phyloP scores from a whole-genome alignment of 163 green algal genomes.

The Scenedesmus sp. region DNA sequence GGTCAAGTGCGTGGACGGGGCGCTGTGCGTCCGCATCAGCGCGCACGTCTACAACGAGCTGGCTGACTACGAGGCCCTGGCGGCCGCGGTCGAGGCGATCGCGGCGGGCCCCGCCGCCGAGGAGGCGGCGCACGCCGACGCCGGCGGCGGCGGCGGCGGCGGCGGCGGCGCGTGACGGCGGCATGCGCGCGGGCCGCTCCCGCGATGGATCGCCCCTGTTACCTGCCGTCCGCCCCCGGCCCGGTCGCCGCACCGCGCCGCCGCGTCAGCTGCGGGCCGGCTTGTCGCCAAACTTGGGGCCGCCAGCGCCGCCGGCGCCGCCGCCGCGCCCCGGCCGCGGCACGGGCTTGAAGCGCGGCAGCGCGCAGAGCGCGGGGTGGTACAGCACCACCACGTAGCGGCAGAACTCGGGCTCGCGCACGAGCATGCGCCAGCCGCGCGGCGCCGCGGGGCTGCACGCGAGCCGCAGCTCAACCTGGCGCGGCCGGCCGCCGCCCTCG shows the following conservation, averaged over 20 bases:
- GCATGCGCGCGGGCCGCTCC: no score
- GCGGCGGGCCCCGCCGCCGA: no score
- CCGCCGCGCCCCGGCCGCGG: background rate
- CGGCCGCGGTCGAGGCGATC: constrained; percentile 56
- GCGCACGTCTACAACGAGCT: constrained; percentile 69
- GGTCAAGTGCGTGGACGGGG: constrained; percentile 66
- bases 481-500: background rate
- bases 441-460: constrained; percentile 61
- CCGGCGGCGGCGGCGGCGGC: no score
- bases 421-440: constrained; percentile 56
- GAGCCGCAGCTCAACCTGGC: constrained; percentile 50
- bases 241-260: no score
- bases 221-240: no score
- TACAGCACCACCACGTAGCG: constrained; percentile 66
- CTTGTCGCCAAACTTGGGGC: constrained; percentile 6
- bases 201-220: no score
- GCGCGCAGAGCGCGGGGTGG: constrained; percentile 55
- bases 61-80: constrained; percentile 62
- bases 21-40: constrained; percentile 70
- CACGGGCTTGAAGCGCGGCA: constrained; percentile 48
- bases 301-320: background rate
- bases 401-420: constrained; percentile 65
- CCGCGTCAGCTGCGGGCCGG: no score
- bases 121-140: no score
- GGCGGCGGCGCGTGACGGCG: no score